Conservation (phyloP, 176 grass and related monocot genomes). For the Avena atlantica region DNA sequence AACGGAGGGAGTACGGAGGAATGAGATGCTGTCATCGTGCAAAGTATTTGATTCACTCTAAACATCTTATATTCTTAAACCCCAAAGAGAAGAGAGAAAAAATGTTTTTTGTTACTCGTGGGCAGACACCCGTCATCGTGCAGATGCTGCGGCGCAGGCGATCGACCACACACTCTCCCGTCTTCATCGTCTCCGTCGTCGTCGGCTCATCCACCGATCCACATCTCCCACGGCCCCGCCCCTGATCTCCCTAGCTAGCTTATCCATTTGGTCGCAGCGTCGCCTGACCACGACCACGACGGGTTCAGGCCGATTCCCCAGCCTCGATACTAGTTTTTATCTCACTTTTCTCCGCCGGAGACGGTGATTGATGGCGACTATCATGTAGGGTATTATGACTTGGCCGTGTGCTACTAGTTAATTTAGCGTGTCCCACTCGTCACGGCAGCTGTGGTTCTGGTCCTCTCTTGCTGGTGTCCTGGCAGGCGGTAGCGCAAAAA, state of each 20-base stretch:
- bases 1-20: too few relatives aligned
- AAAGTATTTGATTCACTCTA: too few relatives aligned
- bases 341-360: not conserved
- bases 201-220: too few relatives aligned
- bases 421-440: not conserved
- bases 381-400: not conserved
- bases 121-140: not conserved
- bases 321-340: not conserved
- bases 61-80: too few relatives aligned
- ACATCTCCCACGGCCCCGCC: not conserved
- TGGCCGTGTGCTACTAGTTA: not conserved
- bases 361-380: not conserved
- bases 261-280: not conserved
- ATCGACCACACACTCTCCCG: not conserved
- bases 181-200: too few relatives aligned
- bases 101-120: not conserved
- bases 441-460: not conserved
- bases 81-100: too few relatives aligned
- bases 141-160: not conserved
- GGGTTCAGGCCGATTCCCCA: not conserved
- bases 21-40: too few relatives aligned
- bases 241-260: not conserved
- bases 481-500: not conserved
- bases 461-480: not conserved
- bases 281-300: not conserved